phyloP scores from a whole-genome alignment of 306 rosid species.

The Cucurbita pepo region DNA sequence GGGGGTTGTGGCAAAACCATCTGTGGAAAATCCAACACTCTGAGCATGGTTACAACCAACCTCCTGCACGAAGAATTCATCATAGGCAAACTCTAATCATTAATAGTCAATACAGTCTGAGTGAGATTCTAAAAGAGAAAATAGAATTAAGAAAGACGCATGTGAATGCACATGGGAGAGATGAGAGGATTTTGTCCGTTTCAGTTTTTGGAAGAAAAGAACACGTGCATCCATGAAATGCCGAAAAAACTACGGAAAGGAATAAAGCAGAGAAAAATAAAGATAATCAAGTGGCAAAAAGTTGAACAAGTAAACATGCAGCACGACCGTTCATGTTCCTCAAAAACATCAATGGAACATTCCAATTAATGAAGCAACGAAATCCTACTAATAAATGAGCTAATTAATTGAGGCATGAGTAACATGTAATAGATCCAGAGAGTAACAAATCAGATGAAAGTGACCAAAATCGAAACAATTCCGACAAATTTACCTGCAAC shows the following conservation, averaged over 20 bases:
- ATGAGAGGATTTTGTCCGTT: neutral
- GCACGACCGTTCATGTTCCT: neutral
- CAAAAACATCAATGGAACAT: neutral
- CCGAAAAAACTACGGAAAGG: neutral
- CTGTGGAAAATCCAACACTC: conserved; percentile 82
- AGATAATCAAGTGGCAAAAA: neutral
- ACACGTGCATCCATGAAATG: neutral
- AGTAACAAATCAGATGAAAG: neutral
- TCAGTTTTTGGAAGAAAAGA: neutral
- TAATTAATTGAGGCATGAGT: neutral
- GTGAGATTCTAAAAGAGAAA: neutral
- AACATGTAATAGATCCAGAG: neutral
- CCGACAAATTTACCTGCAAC: conserved; percentile 40
- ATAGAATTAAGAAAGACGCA: neutral
- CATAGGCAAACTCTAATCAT: neutral
- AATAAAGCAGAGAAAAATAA: neutral
- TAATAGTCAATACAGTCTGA: neutral
- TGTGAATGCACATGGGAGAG: neutral
- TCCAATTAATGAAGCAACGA: neutral
- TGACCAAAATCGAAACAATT: neutral
- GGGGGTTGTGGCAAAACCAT: conserved; percentile 87
- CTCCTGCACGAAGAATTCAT: conserved; percentile 42
- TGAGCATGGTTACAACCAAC: conserved; percentile 98
- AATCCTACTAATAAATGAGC: neutral
- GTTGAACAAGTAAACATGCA: neutral